phyloP scores from a whole-genome alignment of 169 alveolate genomes.

The Eimeria brunetti region DNA sequence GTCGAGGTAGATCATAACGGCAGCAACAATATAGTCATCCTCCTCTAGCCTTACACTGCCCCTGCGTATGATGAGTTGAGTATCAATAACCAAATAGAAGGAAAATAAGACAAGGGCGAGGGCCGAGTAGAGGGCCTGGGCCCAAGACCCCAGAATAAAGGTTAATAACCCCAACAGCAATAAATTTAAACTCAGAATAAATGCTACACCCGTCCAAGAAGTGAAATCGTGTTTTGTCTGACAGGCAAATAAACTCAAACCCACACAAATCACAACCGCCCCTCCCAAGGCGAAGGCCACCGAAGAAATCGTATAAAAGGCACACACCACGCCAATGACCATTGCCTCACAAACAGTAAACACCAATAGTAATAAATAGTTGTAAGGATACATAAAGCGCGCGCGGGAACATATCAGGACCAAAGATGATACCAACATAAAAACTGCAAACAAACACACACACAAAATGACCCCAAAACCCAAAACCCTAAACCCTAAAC shows the following conservation, averaged over 20 bases:
- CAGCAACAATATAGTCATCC: slow-evolving; percentile 89
- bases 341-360: slow-evolving; percentile 77
- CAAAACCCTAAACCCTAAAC: slow-evolving; percentile 41
- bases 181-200: slow-evolving; percentile 74
- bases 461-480: neutral
- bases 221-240: slow-evolving; percentile 86
- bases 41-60: slow-evolving; percentile 83
- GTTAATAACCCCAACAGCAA: slow-evolving; percentile 76
- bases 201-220: slow-evolving; percentile 79
- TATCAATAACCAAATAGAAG: slow-evolving; percentile 87
- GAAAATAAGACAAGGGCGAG: slow-evolving; percentile 85
- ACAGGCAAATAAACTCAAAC: slow-evolving; percentile 83
- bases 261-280: slow-evolving; percentile 77
- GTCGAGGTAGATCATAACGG: slow-evolving; percentile 87
- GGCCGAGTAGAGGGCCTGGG: slow-evolving; percentile 81
- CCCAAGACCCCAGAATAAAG: slow-evolving; percentile 76
- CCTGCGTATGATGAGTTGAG: slow-evolving; percentile 87
- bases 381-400: slow-evolving; percentile 63
- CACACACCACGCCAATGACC: slow-evolving; percentile 31
- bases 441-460: slow-evolving; percentile 29
- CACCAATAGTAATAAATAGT: slow-evolving; percentile 72
- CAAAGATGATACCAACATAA: slow-evolving; percentile 31
- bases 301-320: neutral
- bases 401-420: slow-evolving; percentile 58
- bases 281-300: slow-evolving; percentile 76